Evolutionary conservation across 2,329 filamentous ascomycete species (phyloP), one percentile per base, ranked within the genome.

Genomic region (Didymosphaeria variabile): DNA sequence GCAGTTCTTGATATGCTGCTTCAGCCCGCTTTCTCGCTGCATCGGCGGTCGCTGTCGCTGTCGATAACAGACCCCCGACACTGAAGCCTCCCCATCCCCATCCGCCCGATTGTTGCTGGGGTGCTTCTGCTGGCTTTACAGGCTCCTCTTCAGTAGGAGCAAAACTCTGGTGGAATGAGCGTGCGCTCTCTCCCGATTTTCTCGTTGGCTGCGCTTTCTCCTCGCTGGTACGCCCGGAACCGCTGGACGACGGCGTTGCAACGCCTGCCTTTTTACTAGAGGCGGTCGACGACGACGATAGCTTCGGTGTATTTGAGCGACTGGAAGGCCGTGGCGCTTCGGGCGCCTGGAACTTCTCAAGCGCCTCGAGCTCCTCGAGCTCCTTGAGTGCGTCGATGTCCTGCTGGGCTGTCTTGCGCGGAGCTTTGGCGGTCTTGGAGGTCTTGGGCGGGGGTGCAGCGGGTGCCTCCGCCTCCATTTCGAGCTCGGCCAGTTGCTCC

Each of bases 11-110:
- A 66, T 97, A 94, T 0, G 94, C 91, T 8, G 90, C 92, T 80
- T 97, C 94, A 50, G 95, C 94, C 78, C 94, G 92, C 83, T 96
- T 97, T 80, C 96, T 89, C 29, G 91, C 92, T n/a, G 91, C 90
- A 66, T 83, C 88, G 38, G 93, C 93, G 0, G 93, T 94, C 26
- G 91, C 90, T 59, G 83, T 88, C 44, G 93, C 93, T 0, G 92
- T 94, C 45, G 91, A 92, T 72, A 95, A 86, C 55, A 97, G 81
- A 3, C 53, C 53, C 19, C 53, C 53, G 9, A 55, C 38, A 23
- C 53, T 44, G 31, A 55, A 45, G 26, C 71, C 72, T 66, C 92
- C 92, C 92, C 92, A 61, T 90, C 88, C 78, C 12, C 72, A 73
- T 3, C 76, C 72, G 5, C 74, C 74, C 5, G 50, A 75, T 50